Evolutionary conservation across 2,329 filamentous ascomycete species (phyloP).

Genomic region (Pochonia chlamydosporia): DNA sequence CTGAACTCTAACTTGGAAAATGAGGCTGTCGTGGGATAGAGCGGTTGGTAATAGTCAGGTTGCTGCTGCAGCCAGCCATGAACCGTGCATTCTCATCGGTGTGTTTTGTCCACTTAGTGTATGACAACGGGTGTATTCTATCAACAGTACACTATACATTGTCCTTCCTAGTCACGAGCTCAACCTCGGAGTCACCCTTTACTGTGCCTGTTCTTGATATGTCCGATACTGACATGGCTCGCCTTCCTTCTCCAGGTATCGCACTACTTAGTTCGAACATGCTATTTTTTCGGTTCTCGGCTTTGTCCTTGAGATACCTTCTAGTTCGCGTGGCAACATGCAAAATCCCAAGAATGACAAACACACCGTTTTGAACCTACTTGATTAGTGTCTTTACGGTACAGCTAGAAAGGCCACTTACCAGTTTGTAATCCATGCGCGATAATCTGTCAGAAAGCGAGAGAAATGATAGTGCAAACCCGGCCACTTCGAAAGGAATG

Average conservation of each 20-base stretch:
- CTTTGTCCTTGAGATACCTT: background rate
- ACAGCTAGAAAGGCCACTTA: background rate
- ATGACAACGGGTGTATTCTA: too few relatives aligned
- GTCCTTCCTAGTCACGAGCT: too few relatives aligned
- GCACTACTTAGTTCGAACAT: background rate
- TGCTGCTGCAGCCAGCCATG: too few relatives aligned
- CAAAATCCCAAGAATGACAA: background rate
- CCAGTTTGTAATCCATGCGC: background rate
- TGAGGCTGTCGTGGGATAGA: too few relatives aligned
- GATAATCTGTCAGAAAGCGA: background rate
- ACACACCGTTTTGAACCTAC: background rate
- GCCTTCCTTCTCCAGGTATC: too few relatives aligned
- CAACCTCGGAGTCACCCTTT: too few relatives aligned
- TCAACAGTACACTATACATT: too few relatives aligned
- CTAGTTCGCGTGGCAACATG: background rate
- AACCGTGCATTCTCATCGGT: too few relatives aligned
- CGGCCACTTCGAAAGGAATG: background rate
- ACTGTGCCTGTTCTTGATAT: too few relatives aligned
- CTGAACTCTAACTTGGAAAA: too few relatives aligned
- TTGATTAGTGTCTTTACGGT: background rate
- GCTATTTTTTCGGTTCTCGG: background rate
- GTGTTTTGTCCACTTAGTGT: too few relatives aligned
- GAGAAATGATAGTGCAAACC: background rate
- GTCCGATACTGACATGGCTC: background rate
- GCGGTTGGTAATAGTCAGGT: too few relatives aligned